Percentiles rank a stretch among this genome's conserved stretches.
phyloP scores from a whole-genome alignment of 768 basidiomycete species.

The Kwoniella heveanensis region DNA sequence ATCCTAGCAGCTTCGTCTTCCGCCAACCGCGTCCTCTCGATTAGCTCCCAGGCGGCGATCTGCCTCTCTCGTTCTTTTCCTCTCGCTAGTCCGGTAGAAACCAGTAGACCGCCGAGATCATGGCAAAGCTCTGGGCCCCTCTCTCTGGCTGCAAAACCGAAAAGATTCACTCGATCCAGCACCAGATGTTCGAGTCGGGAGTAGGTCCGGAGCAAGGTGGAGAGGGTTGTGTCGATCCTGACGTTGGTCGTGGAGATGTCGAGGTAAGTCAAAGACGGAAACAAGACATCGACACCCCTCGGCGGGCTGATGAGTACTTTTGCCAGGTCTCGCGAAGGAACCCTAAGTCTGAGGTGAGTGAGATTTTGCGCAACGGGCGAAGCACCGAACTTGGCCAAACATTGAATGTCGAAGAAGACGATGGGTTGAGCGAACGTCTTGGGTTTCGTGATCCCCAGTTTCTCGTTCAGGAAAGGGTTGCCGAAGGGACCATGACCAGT shows the following conservation, averaged over 20 bases:
- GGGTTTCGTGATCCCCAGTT: slow-evolving; percentile 43
- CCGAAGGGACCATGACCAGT: slow-evolving; percentile 54
- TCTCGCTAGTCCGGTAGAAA: slow-evolving; percentile 65
- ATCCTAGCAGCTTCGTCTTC: slow-evolving; percentile 32
- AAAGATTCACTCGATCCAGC: slow-evolving; percentile 67
- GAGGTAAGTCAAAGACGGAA: slow-evolving; percentile 64
- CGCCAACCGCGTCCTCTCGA: slow-evolving; percentile 39
- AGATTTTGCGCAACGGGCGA: slow-evolving; percentile 60
- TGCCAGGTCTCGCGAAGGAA: slow-evolving; percentile 63
- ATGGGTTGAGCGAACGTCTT: slow-evolving; percentile 73
- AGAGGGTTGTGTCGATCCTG: slow-evolving; percentile 47
- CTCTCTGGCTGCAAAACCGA: slow-evolving; percentile 61
- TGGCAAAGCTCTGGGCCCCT: slow-evolving; percentile 65
- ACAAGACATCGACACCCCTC: slow-evolving; percentile 42
- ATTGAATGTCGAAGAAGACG: slow-evolving; percentile 72
- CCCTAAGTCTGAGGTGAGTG: slow-evolving; percentile 67
- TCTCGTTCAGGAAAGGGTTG: slow-evolving; percentile 47
- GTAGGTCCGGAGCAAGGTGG: slow-evolving; percentile 62
- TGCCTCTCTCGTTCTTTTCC: slow-evolving; percentile 70
- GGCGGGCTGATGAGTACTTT: slow-evolving; percentile 41
- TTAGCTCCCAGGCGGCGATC: slow-evolving; percentile 48
- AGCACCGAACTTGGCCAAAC: slow-evolving; percentile 60
- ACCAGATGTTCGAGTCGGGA: slow-evolving; percentile 66
- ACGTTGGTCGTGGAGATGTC: slow-evolving; percentile 73
- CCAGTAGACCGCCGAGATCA: slow-evolving; percentile 66